Evolutionary conservation across 108 stramenopile species (phyloP).

Genomic region (Skeletonema costatum): DNA sequence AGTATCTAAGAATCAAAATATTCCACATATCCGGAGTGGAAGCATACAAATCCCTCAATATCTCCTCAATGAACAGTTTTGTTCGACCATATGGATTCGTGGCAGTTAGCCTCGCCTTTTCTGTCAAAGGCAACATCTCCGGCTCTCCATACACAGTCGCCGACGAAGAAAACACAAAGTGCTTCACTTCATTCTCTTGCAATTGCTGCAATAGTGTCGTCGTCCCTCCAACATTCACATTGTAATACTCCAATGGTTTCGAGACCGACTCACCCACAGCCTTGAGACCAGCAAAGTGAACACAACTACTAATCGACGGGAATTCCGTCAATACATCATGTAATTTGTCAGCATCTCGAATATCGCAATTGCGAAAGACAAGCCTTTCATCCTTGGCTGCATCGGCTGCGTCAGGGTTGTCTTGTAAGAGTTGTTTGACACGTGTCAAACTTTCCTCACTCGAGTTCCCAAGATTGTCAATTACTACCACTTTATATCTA

Average conservation of each 20-base stretch:
- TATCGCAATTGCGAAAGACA: conserved; percentile 79
- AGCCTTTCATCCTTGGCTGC: conserved; percentile 28
- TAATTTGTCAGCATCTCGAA: conserved; percentile 61
- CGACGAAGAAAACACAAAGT: conserved; percentile 95
- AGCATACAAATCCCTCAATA: conserved; percentile 89
- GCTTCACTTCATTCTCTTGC: conserved; percentile 42
- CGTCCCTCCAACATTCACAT: conserved; percentile 96
- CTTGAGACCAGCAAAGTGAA: conserved; percentile 99
- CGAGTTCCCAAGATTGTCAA: conserved; percentile 95
- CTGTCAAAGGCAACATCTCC: conserved; percentile 86
- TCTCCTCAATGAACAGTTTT: conserved; percentile 98
- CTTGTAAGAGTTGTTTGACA: conserved; percentile 73
- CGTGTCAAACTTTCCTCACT: conserved; percentile 86
- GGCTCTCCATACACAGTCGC: conserved; percentile 99
- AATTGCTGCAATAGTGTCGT: conserved; percentile 74
- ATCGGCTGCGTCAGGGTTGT: conserved; percentile 42
- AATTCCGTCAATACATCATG: conserved; percentile 71
- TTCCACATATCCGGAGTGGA: conserved; percentile 65
- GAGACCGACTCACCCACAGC: conserved; percentile 92
- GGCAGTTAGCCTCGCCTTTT: conserved; percentile 73
- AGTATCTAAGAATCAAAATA: conserved; percentile 93
- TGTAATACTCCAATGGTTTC: conserved; percentile 94
- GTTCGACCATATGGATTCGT: conserved; percentile 99
- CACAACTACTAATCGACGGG: conserved; percentile 86
- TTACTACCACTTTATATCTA: conserved; percentile 83